Evolutionary conservation across 2,329 filamentous ascomycete species (phyloP).

Genomic region (Atkinsonella texensis): DNA sequence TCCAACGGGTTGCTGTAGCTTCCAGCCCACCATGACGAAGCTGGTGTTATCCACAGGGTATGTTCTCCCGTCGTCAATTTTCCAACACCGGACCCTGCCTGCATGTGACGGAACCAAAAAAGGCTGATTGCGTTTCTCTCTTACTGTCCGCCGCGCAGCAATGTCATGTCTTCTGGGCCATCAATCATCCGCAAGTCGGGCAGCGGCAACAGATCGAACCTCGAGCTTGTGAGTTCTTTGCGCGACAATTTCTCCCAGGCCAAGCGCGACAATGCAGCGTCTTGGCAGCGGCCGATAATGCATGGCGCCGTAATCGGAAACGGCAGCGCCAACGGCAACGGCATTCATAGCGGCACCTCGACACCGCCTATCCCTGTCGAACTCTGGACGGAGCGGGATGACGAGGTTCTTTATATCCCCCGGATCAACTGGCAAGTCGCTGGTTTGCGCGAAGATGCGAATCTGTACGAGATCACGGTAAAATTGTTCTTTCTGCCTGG

Average conservation of each 20-base stretch:
- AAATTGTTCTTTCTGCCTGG: conserved; percentile 88
- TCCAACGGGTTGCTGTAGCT: not conserved
- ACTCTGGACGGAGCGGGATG: conserved; percentile 58
- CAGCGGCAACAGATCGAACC: conserved; percentile 67
- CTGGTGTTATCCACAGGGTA: conserved; percentile 80
- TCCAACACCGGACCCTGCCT: conserved; percentile 4
- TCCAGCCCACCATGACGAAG: conserved; percentile 49
- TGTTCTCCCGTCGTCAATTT: conserved; percentile 20
- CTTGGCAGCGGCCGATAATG: conserved; percentile 12
- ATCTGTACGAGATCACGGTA: conserved; percentile 85
- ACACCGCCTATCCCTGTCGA: conserved; percentile 18
- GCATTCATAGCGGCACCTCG: conserved; percentile 17
- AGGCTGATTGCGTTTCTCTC: not conserved
- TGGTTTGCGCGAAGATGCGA: conserved; percentile 66
- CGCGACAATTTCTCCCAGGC: conserved; percentile 70
- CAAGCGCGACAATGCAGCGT: conserved; percentile 45
- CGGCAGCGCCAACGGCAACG: conserved; percentile 16
- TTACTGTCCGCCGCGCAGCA: conserved; percentile 31
- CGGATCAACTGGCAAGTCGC: conserved; percentile 59
- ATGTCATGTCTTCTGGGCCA: conserved; percentile 74
- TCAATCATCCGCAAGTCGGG: conserved; percentile 72
- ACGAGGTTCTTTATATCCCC: conserved; percentile 59
- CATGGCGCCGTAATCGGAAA: conserved; percentile 24
- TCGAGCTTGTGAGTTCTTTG: conserved; percentile 81
- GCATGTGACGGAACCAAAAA: not conserved